Evolutionary conservation across 163 green algal species (phyloP).

Genomic region (Prototheca wickerhamii): DNA sequence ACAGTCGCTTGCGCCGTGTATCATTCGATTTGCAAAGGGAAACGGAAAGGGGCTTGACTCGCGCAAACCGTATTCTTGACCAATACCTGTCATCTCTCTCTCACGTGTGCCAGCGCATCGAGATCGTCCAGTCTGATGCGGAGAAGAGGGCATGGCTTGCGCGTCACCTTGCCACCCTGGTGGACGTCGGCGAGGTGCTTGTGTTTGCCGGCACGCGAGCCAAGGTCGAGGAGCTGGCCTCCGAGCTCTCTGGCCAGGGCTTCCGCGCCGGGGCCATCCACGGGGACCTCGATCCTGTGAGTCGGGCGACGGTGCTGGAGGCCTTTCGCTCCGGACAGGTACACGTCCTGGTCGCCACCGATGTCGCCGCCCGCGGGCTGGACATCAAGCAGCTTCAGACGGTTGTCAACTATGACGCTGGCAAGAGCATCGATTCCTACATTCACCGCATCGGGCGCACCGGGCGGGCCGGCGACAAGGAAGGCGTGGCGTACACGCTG

Average conservation of each 20-base stretch:
- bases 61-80: too few species aligned
- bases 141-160: conserved; percentile 68
- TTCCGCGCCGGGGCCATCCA: conserved; percentile 60
- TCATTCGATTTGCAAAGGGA: too few species aligned
- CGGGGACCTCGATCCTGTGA: conserved; percentile 79
- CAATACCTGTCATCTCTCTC: too few species aligned
- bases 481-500: conserved; percentile 75
- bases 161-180: conserved; percentile 41
- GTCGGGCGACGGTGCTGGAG: conserved; percentile 68
- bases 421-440: conserved; percentile 93
- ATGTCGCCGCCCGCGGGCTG: conserved; percentile 85
- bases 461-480: conserved; percentile 84
- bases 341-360: conserved; percentile 83
- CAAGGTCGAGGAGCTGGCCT: conserved; percentile 50
- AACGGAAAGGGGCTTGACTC: too few species aligned
- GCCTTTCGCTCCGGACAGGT: conserved; percentile 60
- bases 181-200: conserved; percentile 85
- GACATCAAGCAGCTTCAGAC: conserved; percentile 85
- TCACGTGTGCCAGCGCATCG: conserved; percentile 22
- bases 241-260: conserved; percentile 18
- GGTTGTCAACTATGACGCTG: conserved; percentile 93
- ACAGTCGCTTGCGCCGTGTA: too few species aligned
- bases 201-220: conserved; percentile 84
- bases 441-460: conserved; percentile 94
- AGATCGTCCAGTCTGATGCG: conserved; percentile 46